Percentiles rank a stretch among this genome's conserved stretches.
Conservation (phyloP, 129 eudicot species). For the Gnaphalium uliginosum region DNA sequence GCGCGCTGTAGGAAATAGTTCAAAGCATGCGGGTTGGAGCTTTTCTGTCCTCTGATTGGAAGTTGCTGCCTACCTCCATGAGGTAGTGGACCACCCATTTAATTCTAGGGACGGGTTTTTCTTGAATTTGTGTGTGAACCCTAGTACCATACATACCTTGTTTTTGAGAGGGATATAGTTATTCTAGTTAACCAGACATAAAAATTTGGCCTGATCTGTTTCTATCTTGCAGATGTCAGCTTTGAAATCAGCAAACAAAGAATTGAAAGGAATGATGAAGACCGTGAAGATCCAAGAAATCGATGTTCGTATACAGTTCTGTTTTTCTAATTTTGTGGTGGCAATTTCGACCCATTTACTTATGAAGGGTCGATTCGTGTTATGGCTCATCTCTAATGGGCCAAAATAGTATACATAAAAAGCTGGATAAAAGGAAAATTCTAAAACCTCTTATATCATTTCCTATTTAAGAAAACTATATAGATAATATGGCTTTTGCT, state of each 20-base stretch:
- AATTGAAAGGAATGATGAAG: conserved; percentile 97
- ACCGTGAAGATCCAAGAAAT: conserved; percentile 88
- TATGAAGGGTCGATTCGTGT: neutral
- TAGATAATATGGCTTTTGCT: no score
- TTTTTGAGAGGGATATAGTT: conserved; percentile 11
- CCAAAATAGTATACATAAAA: no score
- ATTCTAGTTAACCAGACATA: conserved; percentile 15
- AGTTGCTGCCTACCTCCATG: conserved; percentile 89
- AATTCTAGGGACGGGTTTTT: conserved; percentile 31
- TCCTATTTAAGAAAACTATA: no score
- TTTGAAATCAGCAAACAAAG: conserved; percentile 83
- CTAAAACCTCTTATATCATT: no score
- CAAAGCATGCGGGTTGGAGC: conserved; percentile 71
- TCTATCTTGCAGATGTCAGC: conserved; percentile 73
- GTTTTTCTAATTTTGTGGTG: neutral
- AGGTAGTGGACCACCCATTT: conserved; percentile 54
- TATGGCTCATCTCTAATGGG: neutral
- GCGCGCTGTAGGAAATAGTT: conserved; percentile 54
- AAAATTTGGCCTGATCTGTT: conserved; percentile 5
- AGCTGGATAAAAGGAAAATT: neutral
- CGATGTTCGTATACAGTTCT: conserved; percentile 54
- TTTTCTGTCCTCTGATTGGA: conserved; percentile 63
- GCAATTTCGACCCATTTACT: neutral
- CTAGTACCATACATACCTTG: neutral
- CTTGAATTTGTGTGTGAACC: conserved; percentile 27